phyloP scores from a whole-genome alignment of 495 filamentous ascomycete species.

The Lineolata rhizophorae region DNA sequence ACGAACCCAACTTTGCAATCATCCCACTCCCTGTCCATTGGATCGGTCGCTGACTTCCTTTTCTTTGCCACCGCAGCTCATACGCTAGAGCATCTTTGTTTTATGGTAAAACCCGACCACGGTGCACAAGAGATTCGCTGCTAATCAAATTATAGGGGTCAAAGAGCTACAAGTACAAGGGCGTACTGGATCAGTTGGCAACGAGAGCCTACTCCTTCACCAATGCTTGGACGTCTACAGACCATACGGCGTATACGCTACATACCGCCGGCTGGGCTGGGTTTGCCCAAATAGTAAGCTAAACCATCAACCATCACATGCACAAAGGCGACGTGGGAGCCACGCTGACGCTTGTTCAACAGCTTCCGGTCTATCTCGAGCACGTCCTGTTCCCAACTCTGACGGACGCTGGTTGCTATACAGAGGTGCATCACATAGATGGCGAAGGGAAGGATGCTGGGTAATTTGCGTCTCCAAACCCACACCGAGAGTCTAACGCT shows the following conservation, averaged over 20 bases:
- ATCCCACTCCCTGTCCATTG: too few species aligned
- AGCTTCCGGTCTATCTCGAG: conserved; percentile 79
- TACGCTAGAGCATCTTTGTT: conserved; percentile 87
- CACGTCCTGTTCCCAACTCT: conserved; percentile 80
- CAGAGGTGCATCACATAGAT: conserved; percentile 91
- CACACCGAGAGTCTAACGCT: too few species aligned
- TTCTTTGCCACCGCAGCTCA: conserved; percentile 29
- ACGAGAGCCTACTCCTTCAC: conserved; percentile 81
- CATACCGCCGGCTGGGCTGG: conserved; percentile 92
- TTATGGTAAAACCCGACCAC: too few species aligned
- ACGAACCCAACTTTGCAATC: too few species aligned
- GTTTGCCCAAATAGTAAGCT: conserved; percentile 52
- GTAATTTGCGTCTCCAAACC: too few species aligned
- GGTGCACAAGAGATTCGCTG: too few species aligned
- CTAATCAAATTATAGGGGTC: too few species aligned
- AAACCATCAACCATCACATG: too few species aligned
- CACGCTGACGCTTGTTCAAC: neutral
- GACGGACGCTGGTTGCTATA: conserved; percentile 81
- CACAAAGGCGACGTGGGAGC: too few species aligned
- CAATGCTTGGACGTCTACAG: conserved; percentile 89
- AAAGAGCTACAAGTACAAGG: conserved; percentile 82
- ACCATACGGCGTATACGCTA: conserved; percentile 92
- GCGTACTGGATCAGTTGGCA: conserved; percentile 80
- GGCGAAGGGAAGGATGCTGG: conserved; percentile 83
- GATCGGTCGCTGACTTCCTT: too few species aligned